These are phyloP conservation scores for Acanthamoeba healyi DNA, from an alignment of 208 protist genomes.

Conservation along the genomic window DNA sequence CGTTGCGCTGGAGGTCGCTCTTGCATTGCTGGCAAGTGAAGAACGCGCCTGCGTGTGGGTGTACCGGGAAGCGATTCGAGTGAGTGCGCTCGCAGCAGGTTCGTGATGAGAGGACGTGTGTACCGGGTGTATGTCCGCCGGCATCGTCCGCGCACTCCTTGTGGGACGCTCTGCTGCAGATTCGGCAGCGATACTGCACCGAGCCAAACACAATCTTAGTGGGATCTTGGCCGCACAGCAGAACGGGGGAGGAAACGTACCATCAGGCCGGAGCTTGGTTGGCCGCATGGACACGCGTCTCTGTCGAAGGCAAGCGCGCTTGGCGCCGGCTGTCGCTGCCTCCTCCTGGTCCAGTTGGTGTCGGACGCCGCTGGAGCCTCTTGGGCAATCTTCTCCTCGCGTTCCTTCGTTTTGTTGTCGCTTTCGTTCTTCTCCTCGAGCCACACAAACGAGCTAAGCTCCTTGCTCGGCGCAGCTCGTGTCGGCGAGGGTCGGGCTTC, in stretches of 20 bases:
- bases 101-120: neutral
- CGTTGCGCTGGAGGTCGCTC: neutral
- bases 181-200: slow-evolving; percentile 4
- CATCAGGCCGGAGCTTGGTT: neutral
- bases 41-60: neutral
- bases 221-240: neutral
- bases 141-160: neutral
- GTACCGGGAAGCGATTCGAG: neutral
- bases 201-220: neutral
- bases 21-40: slow-evolving; percentile 24
- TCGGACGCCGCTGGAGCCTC: neutral
- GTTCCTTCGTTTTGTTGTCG: neutral
- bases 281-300: neutral
- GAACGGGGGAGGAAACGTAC: neutral
- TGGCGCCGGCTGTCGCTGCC: neutral
- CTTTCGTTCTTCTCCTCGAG: neutral
- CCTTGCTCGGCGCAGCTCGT: neutral
- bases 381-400: neutral
- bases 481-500: no score
- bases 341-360: neutral
- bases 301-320: neutral
- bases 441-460: neutral
- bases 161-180: neutral
- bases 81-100: neutral
- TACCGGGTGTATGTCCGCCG: neutral